phyloP scores from a whole-genome alignment of 345 rosid genomes.

The Murraya koenigii region DNA sequence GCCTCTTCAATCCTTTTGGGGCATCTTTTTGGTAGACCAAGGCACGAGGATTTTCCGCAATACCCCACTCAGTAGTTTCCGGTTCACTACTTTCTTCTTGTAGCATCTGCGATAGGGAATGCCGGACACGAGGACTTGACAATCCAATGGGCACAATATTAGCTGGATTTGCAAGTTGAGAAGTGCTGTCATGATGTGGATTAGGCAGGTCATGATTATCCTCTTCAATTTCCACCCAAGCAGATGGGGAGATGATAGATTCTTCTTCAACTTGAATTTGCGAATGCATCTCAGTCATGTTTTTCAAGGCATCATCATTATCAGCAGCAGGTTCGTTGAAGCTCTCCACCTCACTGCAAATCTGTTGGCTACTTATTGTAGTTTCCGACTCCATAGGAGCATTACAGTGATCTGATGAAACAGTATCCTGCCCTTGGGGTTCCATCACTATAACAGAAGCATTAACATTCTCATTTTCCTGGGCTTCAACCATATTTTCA shows the following conservation, averaged over 20 bases:
- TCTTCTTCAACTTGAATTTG: conserved; percentile 37
- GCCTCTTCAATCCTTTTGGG: conserved; percentile 69
- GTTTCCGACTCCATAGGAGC: conserved; percentile 28
- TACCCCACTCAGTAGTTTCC: conserved; percentile 62
- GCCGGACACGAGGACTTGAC: conserved; percentile 56
- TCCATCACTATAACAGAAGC: conserved; percentile 26
- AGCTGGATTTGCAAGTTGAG: conserved; percentile 33
- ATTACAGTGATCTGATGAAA: conserved; percentile 23
- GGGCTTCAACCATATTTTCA: conserved; percentile 27
- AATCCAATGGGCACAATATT: conserved; percentile 29
- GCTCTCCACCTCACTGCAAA: conserved; percentile 24
- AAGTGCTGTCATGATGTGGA: conserved; percentile 19
- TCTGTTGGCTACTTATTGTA: conserved; percentile 17
- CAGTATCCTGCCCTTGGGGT: conserved; percentile 22
- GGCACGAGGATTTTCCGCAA: conserved; percentile 62
- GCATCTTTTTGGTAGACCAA: conserved; percentile 54
- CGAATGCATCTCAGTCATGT: conserved; percentile 9
- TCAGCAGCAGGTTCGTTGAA: conserved; percentile 23
- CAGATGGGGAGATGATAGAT: conserved; percentile 49
- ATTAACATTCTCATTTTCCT: conserved; percentile 28
- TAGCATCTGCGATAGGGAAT: conserved; percentile 72
- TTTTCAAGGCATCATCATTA: conserved; percentile 26
- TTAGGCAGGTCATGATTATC: conserved; percentile 38
- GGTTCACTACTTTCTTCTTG: conserved; percentile 68
- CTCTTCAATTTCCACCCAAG: conserved; percentile 67